A percentile compares a stretch with the other conserved stretches of the same genome.
Evolutionary conservation across 2,329 filamentous ascomycete genomes (phyloP).

Genomic region (Aspergillus fumigatus): DNA sequence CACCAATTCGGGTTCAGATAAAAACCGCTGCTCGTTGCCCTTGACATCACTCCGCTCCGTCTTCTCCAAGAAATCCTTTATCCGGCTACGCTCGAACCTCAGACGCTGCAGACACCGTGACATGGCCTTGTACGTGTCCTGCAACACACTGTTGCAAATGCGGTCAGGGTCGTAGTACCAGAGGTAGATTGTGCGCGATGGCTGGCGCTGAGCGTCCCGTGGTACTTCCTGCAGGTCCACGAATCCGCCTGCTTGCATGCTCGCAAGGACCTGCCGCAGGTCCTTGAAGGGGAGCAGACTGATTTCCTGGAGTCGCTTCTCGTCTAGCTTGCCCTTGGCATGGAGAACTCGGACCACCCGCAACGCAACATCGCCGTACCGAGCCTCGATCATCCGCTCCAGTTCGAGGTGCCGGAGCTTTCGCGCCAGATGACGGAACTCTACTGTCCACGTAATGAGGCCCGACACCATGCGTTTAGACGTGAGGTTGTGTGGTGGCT

Average conservation of each 20-base stretch:
- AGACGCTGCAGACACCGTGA: slow-evolving; percentile 76
- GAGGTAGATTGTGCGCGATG: slow-evolving; percentile 80
- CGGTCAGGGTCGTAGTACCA: slow-evolving; percentile 84
- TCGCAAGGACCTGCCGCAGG: slow-evolving; percentile 76
- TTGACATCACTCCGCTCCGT: slow-evolving; percentile 81
- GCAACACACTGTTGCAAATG: slow-evolving; percentile 64
- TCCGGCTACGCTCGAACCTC: slow-evolving; percentile 66
- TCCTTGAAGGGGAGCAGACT: slow-evolving; percentile 82
- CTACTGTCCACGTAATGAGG: slow-evolving; percentile 73
- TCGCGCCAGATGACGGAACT: slow-evolving; percentile 69
- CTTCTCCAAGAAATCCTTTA: slow-evolving; percentile 70
- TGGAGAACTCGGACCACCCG: slow-evolving; percentile 81
- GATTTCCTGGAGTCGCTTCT: slow-evolving; percentile 77
- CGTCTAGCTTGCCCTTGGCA: slow-evolving; percentile 88
- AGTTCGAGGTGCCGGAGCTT: slow-evolving; percentile 72
- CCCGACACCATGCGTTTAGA: slow-evolving; percentile 41
- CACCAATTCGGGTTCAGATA: slow-evolving; percentile 69
- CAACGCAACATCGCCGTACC: slow-evolving; percentile 70
- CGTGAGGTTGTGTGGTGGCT: slow-evolving; percentile 36
- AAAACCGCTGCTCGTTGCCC: slow-evolving; percentile 74
- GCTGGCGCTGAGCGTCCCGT: slow-evolving; percentile 74
- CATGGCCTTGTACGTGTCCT: slow-evolving; percentile 87
- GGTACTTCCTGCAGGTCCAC: slow-evolving; percentile 93
- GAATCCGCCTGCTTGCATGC: slow-evolving; percentile 80
- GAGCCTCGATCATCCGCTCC: slow-evolving; percentile 73